phyloP scores from a whole-genome alignment of 1,284 basidiomycete genomes.

The Trametes hirsuta region DNA sequence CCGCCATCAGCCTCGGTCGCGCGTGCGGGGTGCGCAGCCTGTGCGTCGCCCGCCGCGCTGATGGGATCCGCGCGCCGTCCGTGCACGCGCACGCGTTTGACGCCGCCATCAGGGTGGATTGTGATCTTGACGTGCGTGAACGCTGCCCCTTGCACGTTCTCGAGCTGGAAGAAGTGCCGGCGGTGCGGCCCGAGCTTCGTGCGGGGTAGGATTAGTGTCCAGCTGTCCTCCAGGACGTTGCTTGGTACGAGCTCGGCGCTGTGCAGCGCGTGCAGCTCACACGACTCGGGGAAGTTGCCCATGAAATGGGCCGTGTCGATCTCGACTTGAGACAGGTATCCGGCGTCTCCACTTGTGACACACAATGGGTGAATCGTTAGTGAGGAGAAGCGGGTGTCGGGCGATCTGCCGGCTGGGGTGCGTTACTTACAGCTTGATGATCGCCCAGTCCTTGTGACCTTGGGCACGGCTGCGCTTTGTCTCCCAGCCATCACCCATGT shows the following conservation, averaged over 20 bases:
- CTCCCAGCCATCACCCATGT: constrained; percentile 99
- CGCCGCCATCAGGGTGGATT: constrained; percentile 94
- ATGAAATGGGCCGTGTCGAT: constrained; percentile 97
- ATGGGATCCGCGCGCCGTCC: constrained; percentile 52
- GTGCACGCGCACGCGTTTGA: constrained; percentile 88
- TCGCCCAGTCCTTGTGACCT: constrained; percentile 89
- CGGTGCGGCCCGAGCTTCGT: constrained; percentile 88
- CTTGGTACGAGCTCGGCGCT: constrained; percentile 47
- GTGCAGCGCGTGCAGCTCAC: constrained; percentile 75
- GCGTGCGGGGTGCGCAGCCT: constrained; percentile 5
- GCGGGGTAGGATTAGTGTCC: constrained; percentile 78
- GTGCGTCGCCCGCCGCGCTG: constrained; percentile 9
- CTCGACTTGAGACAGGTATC: constrained; percentile 78
- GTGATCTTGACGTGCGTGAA: constrained; percentile 89
- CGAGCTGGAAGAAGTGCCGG: constrained; percentile 87
- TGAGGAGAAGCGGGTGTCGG: constrained; percentile 53
- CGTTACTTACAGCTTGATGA: constrained; percentile 80
- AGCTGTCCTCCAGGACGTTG: constrained; percentile 51
- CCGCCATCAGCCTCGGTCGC: constrained; percentile 12
- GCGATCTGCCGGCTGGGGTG: constrained; percentile 2
- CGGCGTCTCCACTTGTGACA: constrained; percentile 39
- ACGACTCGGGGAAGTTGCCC: constrained; percentile 94
- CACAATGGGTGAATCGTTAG: constrained; percentile 35
- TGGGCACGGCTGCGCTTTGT: constrained; percentile 85
- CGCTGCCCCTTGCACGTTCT: constrained; percentile 56